A percentile compares a stretch with the other conserved stretches of the same genome.
phyloP scores from a whole-genome alignment of 2,329 filamentous ascomycete species.

The Fusarium succisae region DNA sequence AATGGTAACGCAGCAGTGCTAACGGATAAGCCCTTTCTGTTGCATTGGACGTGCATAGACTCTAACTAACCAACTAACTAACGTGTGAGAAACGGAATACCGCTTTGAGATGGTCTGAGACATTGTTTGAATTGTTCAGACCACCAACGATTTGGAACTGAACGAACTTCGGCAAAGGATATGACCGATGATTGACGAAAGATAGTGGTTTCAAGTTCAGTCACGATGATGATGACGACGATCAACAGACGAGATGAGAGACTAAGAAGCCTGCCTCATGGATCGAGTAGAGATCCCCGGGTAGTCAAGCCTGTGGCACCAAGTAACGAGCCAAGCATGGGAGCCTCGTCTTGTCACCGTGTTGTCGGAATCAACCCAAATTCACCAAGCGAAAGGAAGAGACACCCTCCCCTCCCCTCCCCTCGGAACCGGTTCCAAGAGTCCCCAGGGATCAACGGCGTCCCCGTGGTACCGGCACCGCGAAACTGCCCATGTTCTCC shows the following conservation, averaged over 20 bases:
- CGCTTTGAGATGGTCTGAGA: background rate
- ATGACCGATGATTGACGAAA: slow-evolving; percentile 1
- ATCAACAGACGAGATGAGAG: slow-evolving; percentile 18
- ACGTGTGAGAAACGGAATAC: background rate
- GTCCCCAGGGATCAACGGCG: slow-evolving; percentile 4
- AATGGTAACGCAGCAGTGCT: background rate
- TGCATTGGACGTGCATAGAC: background rate
- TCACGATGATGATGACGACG: background rate
- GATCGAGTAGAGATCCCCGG: background rate
- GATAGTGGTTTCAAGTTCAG: slow-evolving; percentile 8
- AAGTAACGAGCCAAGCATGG: slow-evolving; percentile 13
- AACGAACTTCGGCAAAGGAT: slow-evolving; percentile 15
- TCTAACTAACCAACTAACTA: background rate
- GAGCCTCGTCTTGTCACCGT: slow-evolving; percentile 34
- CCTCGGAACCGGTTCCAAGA: slow-evolving; percentile 9
- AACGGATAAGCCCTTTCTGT: background rate
- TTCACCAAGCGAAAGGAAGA: slow-evolving; percentile 15
- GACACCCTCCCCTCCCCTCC: background rate
- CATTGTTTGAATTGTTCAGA: background rate
- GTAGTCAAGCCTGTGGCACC: background rate
- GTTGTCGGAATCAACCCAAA: slow-evolving; percentile 17
- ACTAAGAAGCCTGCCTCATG: background rate
- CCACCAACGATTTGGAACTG: background rate
- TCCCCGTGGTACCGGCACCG: slow-evolving; percentile 14
- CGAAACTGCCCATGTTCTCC: slow-evolving; percentile 17